Conservation (phyloP, 768 basidiomycete genomes). For the Collybia sp. region DNA sequence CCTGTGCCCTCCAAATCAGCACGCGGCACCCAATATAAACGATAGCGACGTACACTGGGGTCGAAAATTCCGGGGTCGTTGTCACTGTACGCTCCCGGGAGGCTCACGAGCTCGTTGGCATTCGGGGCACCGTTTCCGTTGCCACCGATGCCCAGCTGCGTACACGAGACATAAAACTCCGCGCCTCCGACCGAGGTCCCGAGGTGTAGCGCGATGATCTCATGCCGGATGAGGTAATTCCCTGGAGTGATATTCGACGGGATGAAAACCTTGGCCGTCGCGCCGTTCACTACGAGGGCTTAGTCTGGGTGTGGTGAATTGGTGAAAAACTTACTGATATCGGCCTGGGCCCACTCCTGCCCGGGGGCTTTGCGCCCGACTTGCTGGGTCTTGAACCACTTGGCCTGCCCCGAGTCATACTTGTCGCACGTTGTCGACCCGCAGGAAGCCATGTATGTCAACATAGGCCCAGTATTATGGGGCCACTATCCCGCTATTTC, state of each 20-base stretch:
- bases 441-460: slow-evolving; percentile 37
- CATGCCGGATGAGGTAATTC: slow-evolving; percentile 50
- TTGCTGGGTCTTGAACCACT: slow-evolving; percentile 53
- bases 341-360: not conserved
- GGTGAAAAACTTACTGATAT: not conserved
- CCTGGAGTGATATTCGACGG: slow-evolving; percentile 36
- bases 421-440: slow-evolving; percentile 35
- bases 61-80: slow-evolving; percentile 49
- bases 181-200: slow-evolving; percentile 42
- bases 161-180: slow-evolving; percentile 58
- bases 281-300: not conserved
- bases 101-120: slow-evolving; percentile 30
- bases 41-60: slow-evolving; percentile 25
- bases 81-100: slow-evolving; percentile 52
- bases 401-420: slow-evolving; percentile 35
- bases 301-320: not conserved
- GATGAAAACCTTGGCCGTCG: slow-evolving; percentile 26
- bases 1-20: not conserved
- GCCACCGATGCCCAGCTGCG: slow-evolving; percentile 35
- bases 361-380: slow-evolving; percentile 26
- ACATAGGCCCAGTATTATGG: slow-evolving; percentile 25
- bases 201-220: slow-evolving; percentile 53
- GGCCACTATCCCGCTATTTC: slow-evolving; percentile 8
- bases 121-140: slow-evolving; percentile 29
- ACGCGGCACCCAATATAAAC: not conserved